Evolutionary conservation across 2,329 filamentous ascomycete species (phyloP).

Genomic region (Canariomyces notabilis): DNA sequence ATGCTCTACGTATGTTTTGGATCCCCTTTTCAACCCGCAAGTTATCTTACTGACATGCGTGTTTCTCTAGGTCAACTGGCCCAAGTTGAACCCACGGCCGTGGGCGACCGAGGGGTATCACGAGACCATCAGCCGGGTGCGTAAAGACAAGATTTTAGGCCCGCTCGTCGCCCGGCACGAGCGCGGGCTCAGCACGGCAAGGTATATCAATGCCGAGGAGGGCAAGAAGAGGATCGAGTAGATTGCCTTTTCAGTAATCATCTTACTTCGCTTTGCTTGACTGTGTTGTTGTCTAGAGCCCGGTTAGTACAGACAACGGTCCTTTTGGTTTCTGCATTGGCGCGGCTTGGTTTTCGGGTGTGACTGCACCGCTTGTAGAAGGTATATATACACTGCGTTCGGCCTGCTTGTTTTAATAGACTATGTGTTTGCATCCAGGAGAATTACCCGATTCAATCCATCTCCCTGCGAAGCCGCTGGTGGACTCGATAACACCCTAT

Average conservation of each 20-base stretch:
- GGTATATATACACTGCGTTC: neutral
- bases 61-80: constrained; percentile 80
- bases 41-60: neutral
- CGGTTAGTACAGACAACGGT: neutral
- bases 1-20: constrained; percentile 82
- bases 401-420: neutral
- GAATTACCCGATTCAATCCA: no score
- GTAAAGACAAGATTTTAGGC: constrained; percentile 78
- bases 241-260: constrained; percentile 4
- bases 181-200: constrained; percentile 74
- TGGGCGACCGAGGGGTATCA: constrained; percentile 85
- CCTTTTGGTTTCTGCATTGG: neutral
- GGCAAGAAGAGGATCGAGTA: constrained; percentile 98
- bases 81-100: constrained; percentile 84
- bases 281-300: neutral
- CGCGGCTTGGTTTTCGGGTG: neutral
- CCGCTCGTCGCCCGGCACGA: constrained; percentile 69
- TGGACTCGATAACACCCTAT: no score
- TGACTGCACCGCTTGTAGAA: neutral
- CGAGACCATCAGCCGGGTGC: constrained; percentile 76
- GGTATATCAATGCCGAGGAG: constrained; percentile 84
- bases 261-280: neutral
- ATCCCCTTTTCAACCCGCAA: neutral
- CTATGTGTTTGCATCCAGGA: neutral
- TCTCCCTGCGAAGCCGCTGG: no score